These are phyloP conservation scores for Neurospora sublineolata DNA, from an alignment of 495 filamentous ascomycete species.

Conservation along the genomic window DNA sequence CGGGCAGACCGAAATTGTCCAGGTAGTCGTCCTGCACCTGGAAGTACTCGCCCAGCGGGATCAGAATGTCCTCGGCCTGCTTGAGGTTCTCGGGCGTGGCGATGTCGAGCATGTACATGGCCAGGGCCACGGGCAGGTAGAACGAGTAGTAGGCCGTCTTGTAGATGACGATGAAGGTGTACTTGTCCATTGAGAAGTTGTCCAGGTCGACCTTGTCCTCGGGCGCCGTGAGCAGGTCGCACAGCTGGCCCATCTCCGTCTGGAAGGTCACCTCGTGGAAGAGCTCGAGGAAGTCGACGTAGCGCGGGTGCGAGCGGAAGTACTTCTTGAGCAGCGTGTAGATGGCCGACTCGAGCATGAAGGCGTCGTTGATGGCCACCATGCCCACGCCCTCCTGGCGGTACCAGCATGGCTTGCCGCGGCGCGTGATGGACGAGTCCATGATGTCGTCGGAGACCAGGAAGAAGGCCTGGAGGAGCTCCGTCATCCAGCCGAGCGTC, in stretches of 20 bases:
- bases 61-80: conserved; percentile 79
- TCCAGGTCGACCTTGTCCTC: conserved; percentile 82
- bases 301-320: conserved; percentile 74
- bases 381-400: conserved; percentile 73
- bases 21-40: conserved; percentile 98
- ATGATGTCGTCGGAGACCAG: conserved; percentile 98
- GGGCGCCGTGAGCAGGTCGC: conserved; percentile 89
- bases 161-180: conserved; percentile 96
- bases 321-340: conserved; percentile 86
- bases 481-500: conserved; percentile 89
- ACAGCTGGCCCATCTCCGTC: conserved; percentile 88
- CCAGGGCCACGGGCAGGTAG: conserved; percentile 93
- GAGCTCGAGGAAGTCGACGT: conserved; percentile 82
- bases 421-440: conserved; percentile 87
- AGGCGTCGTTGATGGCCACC: conserved; percentile 96
- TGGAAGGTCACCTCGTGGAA: conserved; percentile 91
- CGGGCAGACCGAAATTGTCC: conserved; percentile 87
- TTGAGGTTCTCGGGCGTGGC: conserved; percentile 78
- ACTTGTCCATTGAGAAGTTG: conserved; percentile 92
- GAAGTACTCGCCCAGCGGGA: conserved; percentile 98
- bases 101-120: conserved; percentile 66
- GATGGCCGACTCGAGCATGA: conserved; percentile 87
- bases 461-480: conserved; percentile 97
- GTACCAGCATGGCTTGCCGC: conserved; percentile 94
- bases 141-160: conserved; percentile 99